Conservation (phyloP, 305 asterid species). For the Fraxinus baroniana region DNA sequence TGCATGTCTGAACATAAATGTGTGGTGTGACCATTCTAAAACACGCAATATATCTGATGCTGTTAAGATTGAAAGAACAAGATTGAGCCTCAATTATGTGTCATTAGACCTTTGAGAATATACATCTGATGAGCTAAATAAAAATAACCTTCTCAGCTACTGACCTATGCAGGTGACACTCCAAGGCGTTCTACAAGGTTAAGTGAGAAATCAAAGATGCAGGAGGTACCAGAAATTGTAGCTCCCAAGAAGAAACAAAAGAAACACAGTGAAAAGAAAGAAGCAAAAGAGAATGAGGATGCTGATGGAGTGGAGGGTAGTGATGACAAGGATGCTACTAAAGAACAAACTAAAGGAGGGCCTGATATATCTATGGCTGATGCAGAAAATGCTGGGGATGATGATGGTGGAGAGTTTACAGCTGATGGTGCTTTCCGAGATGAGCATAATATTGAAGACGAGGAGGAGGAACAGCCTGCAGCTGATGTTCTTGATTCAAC, state of each 20-base stretch:
- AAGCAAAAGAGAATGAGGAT: slow-evolving; percentile 31
- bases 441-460: slow-evolving; percentile 20
- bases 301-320: slow-evolving; percentile 23
- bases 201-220: slow-evolving; percentile 50
- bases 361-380: slow-evolving; percentile 24
- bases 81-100: background rate
- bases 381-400: slow-evolving; percentile 26
- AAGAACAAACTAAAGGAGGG: slow-evolving; percentile 32
- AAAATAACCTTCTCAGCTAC: slow-evolving; percentile 14
- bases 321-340: slow-evolving; percentile 24
- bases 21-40: background rate
- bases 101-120: background rate
- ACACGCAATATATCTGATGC: background rate
- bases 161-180: slow-evolving; percentile 44
- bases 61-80: slow-evolving; percentile 4
- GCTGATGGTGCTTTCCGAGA: slow-evolving; percentile 18
- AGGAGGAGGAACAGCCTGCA: slow-evolving; percentile 14
- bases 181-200: slow-evolving; percentile 67
- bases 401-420: slow-evolving; percentile 16
- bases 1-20: background rate
- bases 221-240: slow-evolving; percentile 31
- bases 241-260: slow-evolving; percentile 53
- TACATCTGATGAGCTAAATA: slow-evolving; percentile 1
- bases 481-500: slow-evolving; percentile 18
- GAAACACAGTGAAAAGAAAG: slow-evolving; percentile 32